Evolutionary conservation across 2,329 filamentous ascomycete species (phyloP).

Genomic region (Alternaria metachromatica): DNA sequence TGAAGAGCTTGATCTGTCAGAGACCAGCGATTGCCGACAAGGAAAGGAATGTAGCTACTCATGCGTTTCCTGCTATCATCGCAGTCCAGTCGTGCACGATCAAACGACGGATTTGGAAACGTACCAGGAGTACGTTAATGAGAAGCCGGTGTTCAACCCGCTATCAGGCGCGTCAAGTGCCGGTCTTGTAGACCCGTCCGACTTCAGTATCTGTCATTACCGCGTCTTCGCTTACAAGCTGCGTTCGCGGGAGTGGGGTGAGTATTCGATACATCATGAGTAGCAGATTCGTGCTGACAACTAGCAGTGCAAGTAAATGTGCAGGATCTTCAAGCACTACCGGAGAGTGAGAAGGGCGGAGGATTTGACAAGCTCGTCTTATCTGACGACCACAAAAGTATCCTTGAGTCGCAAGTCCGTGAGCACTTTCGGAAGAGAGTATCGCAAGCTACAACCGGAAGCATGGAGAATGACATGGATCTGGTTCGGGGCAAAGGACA

Average conservation of each 20-base stretch:
- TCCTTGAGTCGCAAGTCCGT: background rate
- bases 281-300: background rate
- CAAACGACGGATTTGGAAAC: background rate
- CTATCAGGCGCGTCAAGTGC: background rate
- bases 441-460: background rate
- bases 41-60: accelerated
- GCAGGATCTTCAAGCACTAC: background rate
- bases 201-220: background rate
- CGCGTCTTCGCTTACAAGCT: background rate
- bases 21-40: background rate
- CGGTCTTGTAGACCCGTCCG: background rate
- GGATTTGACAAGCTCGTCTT: background rate
- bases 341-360: background rate
- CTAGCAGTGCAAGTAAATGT: background rate
- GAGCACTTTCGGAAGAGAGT: background rate
- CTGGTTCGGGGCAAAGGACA: background rate
- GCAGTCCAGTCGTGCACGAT: background rate
- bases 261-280: no score
- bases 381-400: background rate
- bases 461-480: background rate
- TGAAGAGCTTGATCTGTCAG: background rate
- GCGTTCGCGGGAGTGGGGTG: background rate
- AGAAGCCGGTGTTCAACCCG: background rate
- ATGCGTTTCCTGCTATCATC: background rate
- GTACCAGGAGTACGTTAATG: background rate